phyloP scores from a whole-genome alignment of 306 rosid species.

The Leucaena leucocephala region DNA sequence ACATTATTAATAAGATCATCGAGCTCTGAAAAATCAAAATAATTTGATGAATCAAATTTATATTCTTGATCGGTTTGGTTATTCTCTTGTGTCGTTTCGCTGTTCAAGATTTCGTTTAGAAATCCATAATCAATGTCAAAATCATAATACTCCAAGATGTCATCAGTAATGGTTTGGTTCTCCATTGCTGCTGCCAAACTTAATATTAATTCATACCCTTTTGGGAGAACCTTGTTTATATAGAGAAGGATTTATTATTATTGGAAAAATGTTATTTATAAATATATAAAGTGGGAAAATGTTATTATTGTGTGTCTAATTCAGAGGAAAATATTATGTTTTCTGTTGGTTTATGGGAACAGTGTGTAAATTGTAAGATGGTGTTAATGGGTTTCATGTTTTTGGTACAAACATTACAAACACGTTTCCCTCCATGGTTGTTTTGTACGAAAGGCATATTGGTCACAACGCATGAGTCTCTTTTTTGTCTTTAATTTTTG shows the following conservation, averaged over 20 bases:
- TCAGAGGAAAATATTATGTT: constrained; percentile 7
- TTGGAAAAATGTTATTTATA: not conserved
- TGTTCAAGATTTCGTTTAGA: constrained; percentile 8
- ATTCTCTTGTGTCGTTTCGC: constrained; percentile 23
- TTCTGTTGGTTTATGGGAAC: not conserved
- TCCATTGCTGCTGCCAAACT: not conserved
- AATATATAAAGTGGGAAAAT: not conserved
- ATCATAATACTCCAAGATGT: constrained; percentile 3
- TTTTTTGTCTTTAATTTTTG: not conserved
- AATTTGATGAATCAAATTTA: not conserved
- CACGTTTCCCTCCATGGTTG: not conserved
- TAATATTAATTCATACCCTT: not conserved
- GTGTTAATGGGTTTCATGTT: not conserved
- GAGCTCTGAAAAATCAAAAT: not conserved
- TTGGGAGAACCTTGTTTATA: not conserved
- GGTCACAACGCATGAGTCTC: not conserved
- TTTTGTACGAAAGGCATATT: not conserved
- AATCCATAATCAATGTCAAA: constrained; percentile 32
- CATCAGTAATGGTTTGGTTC: not conserved
- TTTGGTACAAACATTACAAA: not conserved
- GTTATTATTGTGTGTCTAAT: not conserved
- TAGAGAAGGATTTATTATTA: not conserved
- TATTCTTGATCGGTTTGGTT: not conserved
- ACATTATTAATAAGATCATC: not conserved
- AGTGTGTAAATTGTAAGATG: not conserved